These are phyloP conservation scores for Raffaelea arxii DNA, from an alignment of 2,329 filamentous ascomycete species.

Conservation along the genomic window DNA sequence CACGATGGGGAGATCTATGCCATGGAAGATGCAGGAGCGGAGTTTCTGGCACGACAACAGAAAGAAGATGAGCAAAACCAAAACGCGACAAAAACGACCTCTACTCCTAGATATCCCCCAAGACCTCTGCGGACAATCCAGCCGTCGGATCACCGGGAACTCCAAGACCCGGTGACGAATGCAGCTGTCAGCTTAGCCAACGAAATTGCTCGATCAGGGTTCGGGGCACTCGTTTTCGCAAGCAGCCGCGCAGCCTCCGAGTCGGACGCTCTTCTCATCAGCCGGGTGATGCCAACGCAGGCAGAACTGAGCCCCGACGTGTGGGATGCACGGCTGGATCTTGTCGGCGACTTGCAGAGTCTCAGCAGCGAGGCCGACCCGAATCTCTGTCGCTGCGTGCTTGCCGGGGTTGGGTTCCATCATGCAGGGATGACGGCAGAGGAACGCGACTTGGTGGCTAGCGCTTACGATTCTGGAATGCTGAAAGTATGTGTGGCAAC, in stretches of 20 bases:
- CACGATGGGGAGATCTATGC: slow-evolving; percentile 60
- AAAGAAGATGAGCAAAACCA: no score
- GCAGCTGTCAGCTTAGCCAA: slow-evolving; percentile 59
- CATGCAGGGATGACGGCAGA: slow-evolving; percentile 63
- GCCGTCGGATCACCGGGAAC: slow-evolving; percentile 47
- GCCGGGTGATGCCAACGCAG: slow-evolving; percentile 49
- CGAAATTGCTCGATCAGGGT: slow-evolving; percentile 59
- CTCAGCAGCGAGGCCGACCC: slow-evolving; percentile 53
- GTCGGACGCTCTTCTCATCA: slow-evolving; percentile 57
- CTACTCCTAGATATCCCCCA: slow-evolving; percentile 8
- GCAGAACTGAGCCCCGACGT: slow-evolving; percentile 34
- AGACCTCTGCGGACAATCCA: slow-evolving; percentile 39
- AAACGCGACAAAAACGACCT: not conserved
- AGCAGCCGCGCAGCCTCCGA: slow-evolving; percentile 60
- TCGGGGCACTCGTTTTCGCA: slow-evolving; percentile 65
- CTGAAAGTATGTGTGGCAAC: slow-evolving; percentile 67
- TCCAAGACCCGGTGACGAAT: slow-evolving; percentile 57
- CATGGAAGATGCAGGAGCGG: slow-evolving; percentile 26
- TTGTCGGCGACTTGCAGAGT: slow-evolving; percentile 57
- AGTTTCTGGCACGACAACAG: slow-evolving; percentile 30
- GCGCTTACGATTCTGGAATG: slow-evolving; percentile 58
- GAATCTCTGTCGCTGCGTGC: slow-evolving; percentile 52
- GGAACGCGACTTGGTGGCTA: slow-evolving; percentile 62
- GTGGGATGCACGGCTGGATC: slow-evolving; percentile 50
- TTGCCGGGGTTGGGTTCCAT: slow-evolving; percentile 64